Evolutionary conservation across 1,284 basidiomycete genomes (phyloP).

Genomic region (Amylostereum areolatum): DNA sequence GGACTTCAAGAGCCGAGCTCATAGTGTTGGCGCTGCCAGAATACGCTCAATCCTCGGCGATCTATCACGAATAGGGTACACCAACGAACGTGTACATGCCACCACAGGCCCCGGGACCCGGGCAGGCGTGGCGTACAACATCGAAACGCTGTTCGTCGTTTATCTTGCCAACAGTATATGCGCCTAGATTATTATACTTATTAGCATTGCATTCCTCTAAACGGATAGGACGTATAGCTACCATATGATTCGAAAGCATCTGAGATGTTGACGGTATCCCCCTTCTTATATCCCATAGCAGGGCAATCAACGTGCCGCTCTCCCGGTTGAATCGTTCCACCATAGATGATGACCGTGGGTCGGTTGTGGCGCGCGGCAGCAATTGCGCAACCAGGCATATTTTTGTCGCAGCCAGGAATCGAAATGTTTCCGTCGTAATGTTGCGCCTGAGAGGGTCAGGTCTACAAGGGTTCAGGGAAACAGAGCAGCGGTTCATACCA

Average conservation of each 20-base stretch:
- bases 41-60: background rate
- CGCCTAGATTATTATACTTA: constrained; percentile 31
- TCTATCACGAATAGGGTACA: background rate
- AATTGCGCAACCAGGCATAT: constrained; percentile 89
- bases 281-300: constrained; percentile 69
- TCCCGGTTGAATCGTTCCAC: constrained; percentile 78
- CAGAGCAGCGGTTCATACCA: constrained; percentile 35
- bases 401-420: constrained; percentile 86
- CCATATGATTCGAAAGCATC: constrained; percentile 84
- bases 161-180: constrained; percentile 69
- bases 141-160: constrained; percentile 74
- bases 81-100: constrained; percentile 74
- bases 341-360: constrained; percentile 82
- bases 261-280: constrained; percentile 76
- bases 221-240: constrained; percentile 12
- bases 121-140: constrained; percentile 78
- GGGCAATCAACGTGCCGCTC: constrained; percentile 75
- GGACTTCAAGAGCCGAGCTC: constrained; percentile 85
- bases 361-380: constrained; percentile 81
- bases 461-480: background rate
- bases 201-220: background rate
- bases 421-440: constrained; percentile 86
- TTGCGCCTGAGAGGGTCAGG: constrained; percentile 49
- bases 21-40: constrained; percentile 71
- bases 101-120: constrained; percentile 64